A percentile compares a stretch with the other conserved stretches of the same genome.
These are phyloP conservation scores for Mayamaea pseudoterrestris DNA, from an alignment of 108 stramenopile species.

Conservation along the genomic window DNA sequence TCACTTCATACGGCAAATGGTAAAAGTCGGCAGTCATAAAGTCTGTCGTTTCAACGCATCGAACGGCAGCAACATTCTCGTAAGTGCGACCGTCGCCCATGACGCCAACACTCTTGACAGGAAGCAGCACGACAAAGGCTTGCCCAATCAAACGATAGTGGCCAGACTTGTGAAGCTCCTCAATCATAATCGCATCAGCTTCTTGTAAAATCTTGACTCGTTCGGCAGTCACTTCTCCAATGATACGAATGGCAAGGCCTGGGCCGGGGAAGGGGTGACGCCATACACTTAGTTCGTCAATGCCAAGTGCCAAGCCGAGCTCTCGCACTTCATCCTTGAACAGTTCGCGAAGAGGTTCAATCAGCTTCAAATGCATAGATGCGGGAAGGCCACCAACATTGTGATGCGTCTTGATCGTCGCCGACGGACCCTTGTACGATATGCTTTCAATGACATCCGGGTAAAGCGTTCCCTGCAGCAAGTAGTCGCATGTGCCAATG, in stretches of 20 bases:
- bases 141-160: conserved; percentile 95
- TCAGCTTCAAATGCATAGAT: conserved; percentile 90
- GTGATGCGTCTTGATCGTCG: conserved; percentile 99
- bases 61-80: conserved; percentile 82
- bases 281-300: conserved; percentile 91
- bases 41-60: conserved; percentile 95
- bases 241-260: conserved; percentile 93
- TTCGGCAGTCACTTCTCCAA: conserved; percentile 85
- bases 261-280: conserved; percentile 99
- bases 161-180: conserved; percentile 79
- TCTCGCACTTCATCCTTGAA: conserved; percentile 97
- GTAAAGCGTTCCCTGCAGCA: conserved; percentile 96
- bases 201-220: conserved; percentile 83
- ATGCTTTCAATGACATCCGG: conserved; percentile 99
- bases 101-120: conserved; percentile 92
- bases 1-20: conserved; percentile 91
- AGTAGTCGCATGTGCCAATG: conserved; percentile 52
- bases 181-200: conserved; percentile 94
- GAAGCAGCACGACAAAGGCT: conserved; percentile 94
- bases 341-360: conserved; percentile 96
- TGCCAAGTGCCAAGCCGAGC: conserved; percentile 87
- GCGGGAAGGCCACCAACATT: conserved; percentile 96
- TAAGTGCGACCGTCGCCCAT: conserved; percentile 97
- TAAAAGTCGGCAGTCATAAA: conserved; percentile 99
- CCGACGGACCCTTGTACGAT: conserved; percentile 97